Percentiles rank a stretch among this genome's conserved stretches.
Evolutionary conservation across 1,284 basidiomycete species (phyloP).

Genomic region (Trametes versicolor): DNA sequence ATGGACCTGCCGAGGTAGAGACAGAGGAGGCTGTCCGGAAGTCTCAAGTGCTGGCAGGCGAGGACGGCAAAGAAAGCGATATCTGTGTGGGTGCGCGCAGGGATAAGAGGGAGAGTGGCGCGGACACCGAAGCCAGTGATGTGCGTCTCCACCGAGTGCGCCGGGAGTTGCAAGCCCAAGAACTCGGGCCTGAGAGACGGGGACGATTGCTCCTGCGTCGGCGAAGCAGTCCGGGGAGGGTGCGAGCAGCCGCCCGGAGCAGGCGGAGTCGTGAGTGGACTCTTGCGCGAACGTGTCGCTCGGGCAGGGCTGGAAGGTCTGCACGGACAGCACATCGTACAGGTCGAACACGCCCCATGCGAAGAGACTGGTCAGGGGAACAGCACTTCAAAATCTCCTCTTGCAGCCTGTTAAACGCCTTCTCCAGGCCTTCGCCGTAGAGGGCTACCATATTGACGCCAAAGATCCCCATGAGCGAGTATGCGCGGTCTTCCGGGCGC

Average conservation of each 20-base stretch:
- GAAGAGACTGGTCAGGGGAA: constrained; percentile 4
- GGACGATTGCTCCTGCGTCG: not conserved
- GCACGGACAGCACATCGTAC: not conserved
- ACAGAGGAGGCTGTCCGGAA: not conserved
- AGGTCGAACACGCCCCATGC: not conserved
- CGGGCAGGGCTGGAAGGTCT: not conserved
- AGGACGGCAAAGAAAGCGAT: not conserved
- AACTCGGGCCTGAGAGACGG: not conserved
- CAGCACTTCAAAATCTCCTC: not conserved
- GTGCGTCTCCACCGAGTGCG: not conserved
- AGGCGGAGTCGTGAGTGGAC: not conserved
- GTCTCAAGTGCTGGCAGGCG: not conserved
- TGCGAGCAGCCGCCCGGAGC: not conserved
- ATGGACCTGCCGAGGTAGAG: not conserved
- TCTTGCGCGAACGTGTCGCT: not conserved
- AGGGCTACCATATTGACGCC: constrained; percentile 3
- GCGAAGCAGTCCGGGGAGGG: not conserved
- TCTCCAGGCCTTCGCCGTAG: constrained; percentile 2
- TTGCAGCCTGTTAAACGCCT: not conserved
- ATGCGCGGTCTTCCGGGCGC: constrained; percentile 2
- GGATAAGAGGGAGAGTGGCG: constrained; percentile 1
- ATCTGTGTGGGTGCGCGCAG: not conserved
- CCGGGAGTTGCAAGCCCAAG: not conserved
- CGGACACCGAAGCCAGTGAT: constrained; percentile 1
- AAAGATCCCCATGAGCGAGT: constrained; percentile 13